Percentiles rank a stretch among this genome's conserved stretches.
Conservation (phyloP, 176 grass and related monocot species). For the Olyra latifolia region DNA sequence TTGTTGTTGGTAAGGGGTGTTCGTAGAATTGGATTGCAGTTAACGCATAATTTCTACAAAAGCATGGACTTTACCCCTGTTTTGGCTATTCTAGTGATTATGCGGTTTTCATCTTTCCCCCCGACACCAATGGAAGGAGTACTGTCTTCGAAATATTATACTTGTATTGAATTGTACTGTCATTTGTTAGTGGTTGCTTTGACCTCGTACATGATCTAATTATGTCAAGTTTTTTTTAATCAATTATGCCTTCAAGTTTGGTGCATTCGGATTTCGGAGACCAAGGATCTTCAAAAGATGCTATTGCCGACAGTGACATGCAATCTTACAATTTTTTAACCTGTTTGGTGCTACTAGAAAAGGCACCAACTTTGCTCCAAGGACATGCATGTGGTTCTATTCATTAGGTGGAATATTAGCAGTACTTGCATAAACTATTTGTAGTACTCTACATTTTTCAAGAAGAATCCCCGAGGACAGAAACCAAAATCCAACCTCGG, state of each 20-base stretch:
- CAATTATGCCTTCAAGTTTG: neutral
- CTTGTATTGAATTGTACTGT: slow-evolving; percentile 3
- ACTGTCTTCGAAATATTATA: neutral
- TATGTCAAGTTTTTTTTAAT: neutral
- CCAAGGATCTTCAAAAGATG: neutral
- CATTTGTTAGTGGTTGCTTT: slow-evolving; percentile 11
- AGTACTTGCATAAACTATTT: neutral
- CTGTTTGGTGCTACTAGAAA: neutral
- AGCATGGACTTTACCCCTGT: neutral
- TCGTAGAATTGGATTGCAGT: neutral
- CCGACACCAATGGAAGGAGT: no score
- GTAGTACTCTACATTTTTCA: neutral
- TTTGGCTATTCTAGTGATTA: neutral
- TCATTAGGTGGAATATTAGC: neutral
- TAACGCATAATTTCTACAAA: neutral
- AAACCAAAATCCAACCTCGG: neutral
- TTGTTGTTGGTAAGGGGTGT: neutral
- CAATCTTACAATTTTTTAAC: neutral
- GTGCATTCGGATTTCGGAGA: neutral
- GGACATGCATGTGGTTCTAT: neutral
- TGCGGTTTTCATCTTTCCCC: neutral
- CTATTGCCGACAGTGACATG: neutral
- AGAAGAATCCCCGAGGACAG: neutral
- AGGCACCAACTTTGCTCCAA: neutral
- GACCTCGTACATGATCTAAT: neutral